Base-by-base conservation (phyloP, 805 yeast genomes). In the Saccharomyces paradoxus region DNA sequence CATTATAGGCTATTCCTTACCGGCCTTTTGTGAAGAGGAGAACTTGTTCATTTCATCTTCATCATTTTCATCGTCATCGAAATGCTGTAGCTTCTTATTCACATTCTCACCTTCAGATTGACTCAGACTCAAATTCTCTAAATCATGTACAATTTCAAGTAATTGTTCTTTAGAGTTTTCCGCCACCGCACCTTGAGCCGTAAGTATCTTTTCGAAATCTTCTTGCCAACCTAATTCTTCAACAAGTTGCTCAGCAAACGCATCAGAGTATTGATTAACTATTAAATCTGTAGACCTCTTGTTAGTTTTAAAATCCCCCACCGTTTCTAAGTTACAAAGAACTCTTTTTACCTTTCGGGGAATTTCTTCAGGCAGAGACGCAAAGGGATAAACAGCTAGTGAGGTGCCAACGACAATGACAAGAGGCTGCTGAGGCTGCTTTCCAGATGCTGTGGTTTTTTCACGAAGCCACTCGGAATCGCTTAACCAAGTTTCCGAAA, bases 341-440 rank as follows among this genome's bases (percentile, higher is more conserved):
- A 84, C 82, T 56, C 99, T 75, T 3, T 75, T 66, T 21, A 81
- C 70, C 1, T 69, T 63, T 1, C 63, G 61, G 3, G 76, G 74
- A 0, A 85, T 80, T 62, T 87, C 90, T 1, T 79, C 70, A 0
- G 97, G 96, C 51, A 92, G 72, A 9, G 82, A 76, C 0, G 97
- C 96, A 77, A 92, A 92, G 2, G 99, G 99, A 58, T 82, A 82
- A 0, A 92, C 98, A 0, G 91, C 82, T 44, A 92, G 77, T 0
- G 96, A 88, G 0, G 97, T 89, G 0, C 99, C 99, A 0, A 96
- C 97, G 1, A 92, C 90, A 24, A 92, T 81, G 0, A 89, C 89
- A 28, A 91, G 67, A 60, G 85, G 89, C 27, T 83, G 71, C 22
- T 70, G 75, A 1, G 75, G 81, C 1, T 76, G 81, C 22, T 74